These are phyloP conservation scores for Taphrina confusa DNA, from an alignment of 1,139 yeast genomes.

Conservation along the genomic window DNA sequence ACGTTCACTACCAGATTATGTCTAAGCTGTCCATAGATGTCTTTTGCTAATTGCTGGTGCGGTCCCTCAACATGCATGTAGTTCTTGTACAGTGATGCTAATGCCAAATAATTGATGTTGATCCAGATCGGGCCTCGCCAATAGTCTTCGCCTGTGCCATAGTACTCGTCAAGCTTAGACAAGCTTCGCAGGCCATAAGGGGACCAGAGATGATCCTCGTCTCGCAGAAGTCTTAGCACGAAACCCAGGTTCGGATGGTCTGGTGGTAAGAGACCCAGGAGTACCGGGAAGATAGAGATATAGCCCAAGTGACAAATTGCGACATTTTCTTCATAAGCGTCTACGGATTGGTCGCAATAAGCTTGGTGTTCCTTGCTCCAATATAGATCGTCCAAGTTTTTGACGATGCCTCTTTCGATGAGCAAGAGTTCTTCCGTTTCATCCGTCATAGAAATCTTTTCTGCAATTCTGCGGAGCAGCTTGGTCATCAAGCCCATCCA, in stretches of 20 bases:
- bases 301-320: constrained; percentile 88
- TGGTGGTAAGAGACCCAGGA: constrained; percentile 64
- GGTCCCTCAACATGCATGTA: constrained; percentile 42
- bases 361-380: constrained; percentile 69
- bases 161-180: constrained; percentile 65
- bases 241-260: constrained; percentile 55
- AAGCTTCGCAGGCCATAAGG: constrained; percentile 79
- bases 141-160: constrained; percentile 81
- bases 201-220: constrained; percentile 76
- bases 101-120: constrained; percentile 78
- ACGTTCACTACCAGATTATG: constrained; percentile 68
- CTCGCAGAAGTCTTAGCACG: constrained; percentile 60
- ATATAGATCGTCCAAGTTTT: constrained; percentile 69
- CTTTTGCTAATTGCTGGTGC: constrained; percentile 49
- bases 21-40: constrained; percentile 62
- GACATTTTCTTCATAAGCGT: constrained; percentile 64
- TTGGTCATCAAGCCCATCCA: constrained; percentile 95
- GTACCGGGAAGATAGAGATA: constrained; percentile 79
- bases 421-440: constrained; percentile 58
- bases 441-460: constrained; percentile 57
- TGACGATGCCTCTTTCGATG: constrained; percentile 59
- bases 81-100: constrained; percentile 62
- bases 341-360: constrained; percentile 84
- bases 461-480: constrained; percentile 75
- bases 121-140: constrained; percentile 98